These are phyloP conservation scores for Aspergillus persii DNA, from an alignment of 2,329 filamentous ascomycete genomes.

Conservation along the genomic window DNA sequence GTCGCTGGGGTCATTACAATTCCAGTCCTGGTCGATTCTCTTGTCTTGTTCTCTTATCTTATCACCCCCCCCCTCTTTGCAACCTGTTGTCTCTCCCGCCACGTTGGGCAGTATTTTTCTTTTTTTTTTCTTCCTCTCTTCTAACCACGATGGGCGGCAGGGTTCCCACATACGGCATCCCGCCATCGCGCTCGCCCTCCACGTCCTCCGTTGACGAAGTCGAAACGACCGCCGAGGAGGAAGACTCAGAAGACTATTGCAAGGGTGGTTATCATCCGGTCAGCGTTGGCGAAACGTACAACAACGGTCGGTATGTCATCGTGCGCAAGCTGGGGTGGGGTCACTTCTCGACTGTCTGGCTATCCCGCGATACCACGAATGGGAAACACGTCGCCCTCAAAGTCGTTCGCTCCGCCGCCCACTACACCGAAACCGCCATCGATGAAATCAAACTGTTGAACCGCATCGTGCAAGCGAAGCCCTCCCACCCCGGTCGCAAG, in stretches of 20 bases:
- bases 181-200: slow-evolving; percentile 71
- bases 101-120: slow-evolving; percentile 3
- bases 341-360: slow-evolving; percentile 96
- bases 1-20: background rate
- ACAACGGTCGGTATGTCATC: slow-evolving; percentile 93
- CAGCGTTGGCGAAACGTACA: slow-evolving; percentile 91
- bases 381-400: slow-evolving; percentile 96
- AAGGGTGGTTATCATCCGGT: slow-evolving; percentile 98
- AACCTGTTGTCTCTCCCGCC: slow-evolving; percentile 6
- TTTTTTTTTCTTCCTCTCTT: slow-evolving; percentile 3
- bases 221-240: slow-evolving; percentile 94
- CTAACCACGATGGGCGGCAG: slow-evolving; percentile 17
- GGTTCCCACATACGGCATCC: slow-evolving; percentile 46
- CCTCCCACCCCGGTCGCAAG: slow-evolving; percentile 86
- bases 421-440: slow-evolving; percentile 98
- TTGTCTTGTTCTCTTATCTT: background rate
- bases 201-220: slow-evolving; percentile 77
- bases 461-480: slow-evolving; percentile 93
- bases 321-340: slow-evolving; percentile 97
- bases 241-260: slow-evolving; percentile 99
- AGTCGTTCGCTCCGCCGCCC: slow-evolving; percentile 93
- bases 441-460: slow-evolving; percentile 99
- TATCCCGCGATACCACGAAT: slow-evolving; percentile 77
- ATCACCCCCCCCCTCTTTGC: background rate
- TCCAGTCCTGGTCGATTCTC: background rate